Evolutionary conservation across 495 filamentous ascomycete species (phyloP), one percentile per base, ranked within the genome.

Genomic region (Rhizodiscina lignyota): DNA sequence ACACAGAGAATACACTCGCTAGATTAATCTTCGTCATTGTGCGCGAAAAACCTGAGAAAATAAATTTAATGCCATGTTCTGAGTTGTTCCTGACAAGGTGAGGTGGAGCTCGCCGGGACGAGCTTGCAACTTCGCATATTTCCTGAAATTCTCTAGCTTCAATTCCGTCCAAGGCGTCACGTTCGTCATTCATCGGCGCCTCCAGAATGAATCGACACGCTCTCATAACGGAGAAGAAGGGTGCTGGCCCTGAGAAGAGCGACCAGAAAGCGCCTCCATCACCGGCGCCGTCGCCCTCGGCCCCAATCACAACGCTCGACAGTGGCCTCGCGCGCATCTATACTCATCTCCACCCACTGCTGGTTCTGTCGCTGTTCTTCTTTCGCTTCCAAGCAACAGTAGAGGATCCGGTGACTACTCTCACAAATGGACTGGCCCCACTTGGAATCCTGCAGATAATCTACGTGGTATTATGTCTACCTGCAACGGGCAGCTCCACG

Each of bases 401-500:
- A 10, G 57, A 62, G 21, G 64, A 86, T 47, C 86, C 89, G 5
- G 68, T 79, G 5, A 50, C 66, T 12, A 65, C 74, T 12, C 68
- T 97, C 36, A 42, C 65, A 1, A 63, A 44, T 21, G 57, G 68
- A 19, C 52, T 89, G n/a, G 67, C 76, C 2, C 56, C 70, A 32
- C 59, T 89, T 11, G 59, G 67, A 1, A 51, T 64, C 2, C 46
- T 84, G 1, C 87, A 96, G 52, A 52, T 70, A 10, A 53, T 45
- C 3, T 94, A 84, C 52, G 72, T 63, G 27, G 50, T 82, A 13
- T 39, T 77, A 17, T 93, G 86, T 55, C 65, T 92, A 10, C 82
- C 82, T 2, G 67, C 68, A 13, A 73, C 65, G 0, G 75, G 71
- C 11, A n/a, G n/a, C n/a, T n/a, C n/a, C n/a, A 53, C 51, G 17